Percentiles rank a stretch among this genome's conserved stretches.
Evolutionary conservation across 106 monocot species (phyloP).

Genomic region (Allium sativum): DNA sequence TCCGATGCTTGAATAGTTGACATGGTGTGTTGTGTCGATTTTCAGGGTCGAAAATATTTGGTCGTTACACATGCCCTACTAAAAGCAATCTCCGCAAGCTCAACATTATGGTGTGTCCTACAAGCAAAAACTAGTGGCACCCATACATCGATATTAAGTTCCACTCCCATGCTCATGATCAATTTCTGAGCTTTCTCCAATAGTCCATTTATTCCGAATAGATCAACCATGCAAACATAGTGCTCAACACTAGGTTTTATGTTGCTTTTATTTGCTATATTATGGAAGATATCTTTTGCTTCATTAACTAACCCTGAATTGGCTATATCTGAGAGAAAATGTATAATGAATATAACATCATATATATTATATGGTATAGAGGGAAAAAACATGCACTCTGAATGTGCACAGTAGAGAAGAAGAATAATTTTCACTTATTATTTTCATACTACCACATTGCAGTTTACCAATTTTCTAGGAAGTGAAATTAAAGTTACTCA

Average conservation of each 20-base stretch:
- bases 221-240: slow-evolving; percentile 34
- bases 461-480: no score
- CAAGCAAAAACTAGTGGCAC: slow-evolving; percentile 42
- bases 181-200: slow-evolving; percentile 32
- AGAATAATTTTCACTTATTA: no score
- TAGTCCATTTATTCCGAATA: slow-evolving; percentile 30
- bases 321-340: no score
- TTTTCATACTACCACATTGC: no score
- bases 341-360: no score
- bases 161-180: slow-evolving; percentile 22
- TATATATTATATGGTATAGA: no score
- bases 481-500: no score
- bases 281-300: slow-evolving; percentile 24
- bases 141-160: slow-evolving; percentile 42
- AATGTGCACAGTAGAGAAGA: no score
- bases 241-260: slow-evolving; percentile 23
- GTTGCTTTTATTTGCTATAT: slow-evolving; percentile 14
- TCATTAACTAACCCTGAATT: slow-evolving; percentile 29
- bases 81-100: slow-evolving; percentile 34
- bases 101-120: slow-evolving; percentile 26
- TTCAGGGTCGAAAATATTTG: no score
- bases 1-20: no score
- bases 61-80: slow-evolving; percentile 15
- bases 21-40: no score
- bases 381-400: no score